Base-by-base conservation (phyloP, 2,329 filamentous ascomycete genomes). In the Neonectria neomacrospora region DNA sequence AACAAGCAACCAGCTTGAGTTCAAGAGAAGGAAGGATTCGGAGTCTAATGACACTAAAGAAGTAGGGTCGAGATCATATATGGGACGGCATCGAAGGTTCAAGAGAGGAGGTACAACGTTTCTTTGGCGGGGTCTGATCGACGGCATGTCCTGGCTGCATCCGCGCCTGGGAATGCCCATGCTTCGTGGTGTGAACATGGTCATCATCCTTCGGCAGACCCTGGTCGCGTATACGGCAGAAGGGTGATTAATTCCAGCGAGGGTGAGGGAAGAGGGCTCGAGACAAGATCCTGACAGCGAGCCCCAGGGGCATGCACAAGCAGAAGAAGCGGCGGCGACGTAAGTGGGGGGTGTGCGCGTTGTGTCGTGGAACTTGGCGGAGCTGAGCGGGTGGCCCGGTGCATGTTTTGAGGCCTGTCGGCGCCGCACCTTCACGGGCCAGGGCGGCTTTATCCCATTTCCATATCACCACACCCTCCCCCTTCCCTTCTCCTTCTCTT, bases 241-340 rank as follows among this genome's bases (percentile, higher is more conserved):
- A 77, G 78, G 80, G 78, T 79, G 78, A 80, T 81, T 78, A 81
- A 80, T 81, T 81, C 79, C 79, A 58, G 77, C 77, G 75, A 59
- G 75, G 75, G 77, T 79, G 79, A 76, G 79, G 80, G 80, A 82
- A 79, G 80, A 80, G 80, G 80, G 57, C 77, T 78, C 80, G 77
- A 80, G 66, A 68, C 54, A 57, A 64, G 59, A 62, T 72, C 63
- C 64, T 63, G 64, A 64, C 63, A 61, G 64, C 61, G 57, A 11
- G 42, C 50, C 61, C 69, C 69, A 63, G 67, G 71, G 68, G 61
- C 58, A 64, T 67, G 44, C 57, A 50, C 64, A 63, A 63, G 63
- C 60, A 66, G 61, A 70, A 65, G 64, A 65, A 71, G 70, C 63
- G 42, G 37, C 58, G 58, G 68, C 64, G 53, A 67, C 64, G 54